A percentile compares a stretch with the other conserved stretches of the same genome.
Evolutionary conservation across 208 protist genomes (phyloP).

Genomic region (Leishmania braziliensis): DNA sequence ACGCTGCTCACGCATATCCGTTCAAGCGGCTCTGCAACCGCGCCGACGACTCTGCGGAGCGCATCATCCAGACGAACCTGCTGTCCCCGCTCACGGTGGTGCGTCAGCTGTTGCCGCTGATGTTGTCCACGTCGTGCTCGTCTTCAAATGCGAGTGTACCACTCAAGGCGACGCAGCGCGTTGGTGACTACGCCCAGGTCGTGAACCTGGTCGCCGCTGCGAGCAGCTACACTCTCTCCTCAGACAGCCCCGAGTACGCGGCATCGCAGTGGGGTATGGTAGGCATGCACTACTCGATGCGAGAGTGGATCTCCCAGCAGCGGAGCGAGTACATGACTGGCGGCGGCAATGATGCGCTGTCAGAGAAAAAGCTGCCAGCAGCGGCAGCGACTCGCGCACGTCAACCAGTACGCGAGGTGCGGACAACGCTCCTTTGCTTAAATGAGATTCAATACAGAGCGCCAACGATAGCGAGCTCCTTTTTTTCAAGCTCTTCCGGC

Average conservation of each 20-base stretch:
- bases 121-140: conserved; percentile 20
- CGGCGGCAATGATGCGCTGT: background rate
- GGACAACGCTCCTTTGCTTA: conserved; percentile 28
- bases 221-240: conserved; percentile 25
- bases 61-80: conserved; percentile 43
- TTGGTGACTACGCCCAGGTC: conserved; percentile 29
- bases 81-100: conserved; percentile 41
- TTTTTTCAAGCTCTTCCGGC: background rate
- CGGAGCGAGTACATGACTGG: conserved; percentile 5
- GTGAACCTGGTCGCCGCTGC: conserved; percentile 42
- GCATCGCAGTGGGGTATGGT: conserved; percentile 59
- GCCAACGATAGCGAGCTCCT: conserved; percentile 6
- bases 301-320: conserved; percentile 35
- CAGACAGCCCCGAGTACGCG: conserved; percentile 43
- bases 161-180: conserved; percentile 1
- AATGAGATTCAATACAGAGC: conserved; percentile 23
- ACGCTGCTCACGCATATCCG: conserved; percentile 39
- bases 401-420: conserved; percentile 13
- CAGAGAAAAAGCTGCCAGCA: background rate
- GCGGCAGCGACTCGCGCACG: background rate
- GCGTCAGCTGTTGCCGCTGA: conserved; percentile 34
- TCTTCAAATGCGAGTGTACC: background rate
- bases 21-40: conserved; percentile 42
- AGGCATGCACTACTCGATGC: conserved; percentile 59
- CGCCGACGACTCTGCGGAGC: conserved; percentile 51